phyloP scores from a whole-genome alignment of 108 stramenopile species.

The Phaeodactylum tricornutum region DNA sequence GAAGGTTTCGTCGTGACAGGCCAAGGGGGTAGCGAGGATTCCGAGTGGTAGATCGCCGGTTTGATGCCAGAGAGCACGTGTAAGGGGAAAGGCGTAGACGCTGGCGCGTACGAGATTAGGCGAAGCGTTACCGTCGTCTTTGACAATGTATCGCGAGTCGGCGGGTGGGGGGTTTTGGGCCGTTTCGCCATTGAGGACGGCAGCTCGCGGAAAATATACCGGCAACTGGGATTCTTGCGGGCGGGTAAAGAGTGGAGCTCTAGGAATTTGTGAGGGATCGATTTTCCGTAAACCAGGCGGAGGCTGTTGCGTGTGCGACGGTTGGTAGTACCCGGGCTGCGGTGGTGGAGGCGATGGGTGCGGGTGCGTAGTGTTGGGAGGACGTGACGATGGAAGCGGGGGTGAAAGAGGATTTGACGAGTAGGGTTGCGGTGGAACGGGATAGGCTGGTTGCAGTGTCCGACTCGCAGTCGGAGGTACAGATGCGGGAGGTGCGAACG shows the following conservation, averaged over 20 bases:
- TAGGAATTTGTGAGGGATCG: conserved; percentile 44
- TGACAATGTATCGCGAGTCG: conserved; percentile 34
- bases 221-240: conserved; percentile 13
- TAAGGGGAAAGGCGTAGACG: conserved; percentile 44
- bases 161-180: conserved; percentile 10
- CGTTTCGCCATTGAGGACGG: neutral
- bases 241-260: conserved; percentile 40
- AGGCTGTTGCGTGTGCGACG: neutral
- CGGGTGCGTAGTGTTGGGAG: too few species aligned
- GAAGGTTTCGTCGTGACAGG: conserved; percentile 12
- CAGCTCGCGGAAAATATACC: neutral
- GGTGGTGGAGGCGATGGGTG: neutral
- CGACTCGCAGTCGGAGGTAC: too few species aligned
- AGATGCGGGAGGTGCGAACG: too few species aligned
- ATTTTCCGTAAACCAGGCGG: conserved; percentile 12
- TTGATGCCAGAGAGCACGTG: conserved; percentile 25
- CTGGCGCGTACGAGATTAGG: conserved; percentile 51
- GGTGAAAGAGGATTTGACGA: too few species aligned
- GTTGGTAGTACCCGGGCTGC: conserved; percentile 5
- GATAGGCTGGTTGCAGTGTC: too few species aligned
- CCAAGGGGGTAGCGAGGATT: conserved; percentile 49
- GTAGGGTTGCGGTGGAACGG: too few species aligned
- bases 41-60: conserved; percentile 46
- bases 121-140: conserved; percentile 52
- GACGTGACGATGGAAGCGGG: too few species aligned